Evolutionary conservation across 192 early-diverging fungal genomes (phyloP).

Genomic region (Phycomyces nitens): DNA sequence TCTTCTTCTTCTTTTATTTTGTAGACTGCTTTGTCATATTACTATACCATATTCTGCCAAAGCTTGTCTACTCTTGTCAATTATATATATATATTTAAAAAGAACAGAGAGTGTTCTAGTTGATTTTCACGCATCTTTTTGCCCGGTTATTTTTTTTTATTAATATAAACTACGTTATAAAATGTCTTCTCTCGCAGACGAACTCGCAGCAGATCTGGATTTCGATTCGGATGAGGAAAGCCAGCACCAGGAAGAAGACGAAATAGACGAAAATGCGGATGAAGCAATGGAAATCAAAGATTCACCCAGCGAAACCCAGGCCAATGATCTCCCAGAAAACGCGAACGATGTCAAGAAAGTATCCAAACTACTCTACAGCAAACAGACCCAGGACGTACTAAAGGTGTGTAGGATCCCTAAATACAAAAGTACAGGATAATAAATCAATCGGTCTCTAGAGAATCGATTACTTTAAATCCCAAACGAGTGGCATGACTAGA

Average conservation of each 20-base stretch:
- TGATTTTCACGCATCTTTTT: no score
- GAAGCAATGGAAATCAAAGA: slow-evolving; percentile 47
- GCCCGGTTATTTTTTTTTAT: no score
- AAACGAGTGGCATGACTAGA: slow-evolving; percentile 39
- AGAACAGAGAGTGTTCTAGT: no score
- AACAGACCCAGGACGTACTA: slow-evolving; percentile 58
- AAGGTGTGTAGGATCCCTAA: slow-evolving; percentile 40
- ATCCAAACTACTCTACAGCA: slow-evolving; percentile 59
- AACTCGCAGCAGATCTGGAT: slow-evolving; percentile 85
- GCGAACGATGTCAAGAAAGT: slow-evolving; percentile 60
- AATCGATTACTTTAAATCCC: slow-evolving; percentile 25
- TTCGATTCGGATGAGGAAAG: slow-evolving; percentile 48
- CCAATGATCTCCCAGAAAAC: slow-evolving; percentile 27
- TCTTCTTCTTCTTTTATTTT: no score
- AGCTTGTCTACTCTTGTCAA: no score
- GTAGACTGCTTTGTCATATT: no score
- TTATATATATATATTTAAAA: no score
- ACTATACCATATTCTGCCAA: no score
- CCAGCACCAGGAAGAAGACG: slow-evolving; percentile 29
- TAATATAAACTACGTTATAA: no score
- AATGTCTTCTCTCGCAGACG: slow-evolving; percentile 75
- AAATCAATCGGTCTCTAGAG: slow-evolving; percentile 2
- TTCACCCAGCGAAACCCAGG: slow-evolving; percentile 38
- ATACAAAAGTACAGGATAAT: not conserved
- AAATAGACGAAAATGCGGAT: slow-evolving; percentile 42